Percentiles rank a stretch among this genome's conserved stretches.
Evolutionary conservation across 257 asterid species (phyloP).

Genomic region (Nicotiana attenuata): DNA sequence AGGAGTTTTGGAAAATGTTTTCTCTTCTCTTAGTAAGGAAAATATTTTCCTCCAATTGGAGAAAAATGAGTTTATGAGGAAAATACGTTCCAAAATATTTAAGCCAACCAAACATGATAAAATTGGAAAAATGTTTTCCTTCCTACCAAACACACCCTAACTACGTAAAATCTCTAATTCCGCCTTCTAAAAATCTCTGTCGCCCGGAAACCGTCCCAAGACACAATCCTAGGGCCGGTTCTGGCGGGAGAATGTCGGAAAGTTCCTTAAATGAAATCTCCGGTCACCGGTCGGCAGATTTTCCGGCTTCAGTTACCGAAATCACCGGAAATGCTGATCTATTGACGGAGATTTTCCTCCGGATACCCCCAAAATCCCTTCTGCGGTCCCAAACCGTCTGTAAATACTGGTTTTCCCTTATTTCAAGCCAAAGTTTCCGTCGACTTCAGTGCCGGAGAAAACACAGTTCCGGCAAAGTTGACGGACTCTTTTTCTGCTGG

Average conservation of each 20-base stretch:
- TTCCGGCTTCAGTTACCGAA: not conserved
- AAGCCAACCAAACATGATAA: too few species aligned
- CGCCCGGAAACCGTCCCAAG: too few species aligned
- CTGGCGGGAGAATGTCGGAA: not conserved
- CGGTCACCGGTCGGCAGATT: not conserved
- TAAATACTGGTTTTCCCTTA: not conserved
- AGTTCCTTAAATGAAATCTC: not conserved
- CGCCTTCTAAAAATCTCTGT: not conserved
- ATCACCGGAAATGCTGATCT: not conserved
- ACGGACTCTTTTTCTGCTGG: not conserved
- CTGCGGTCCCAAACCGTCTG: slow-evolving; percentile 1
- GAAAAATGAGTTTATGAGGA: too few species aligned
- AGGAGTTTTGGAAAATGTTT: too few species aligned
- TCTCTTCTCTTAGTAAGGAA: too few species aligned
- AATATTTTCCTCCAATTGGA: too few species aligned
- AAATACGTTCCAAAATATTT: too few species aligned
- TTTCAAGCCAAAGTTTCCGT: not conserved
- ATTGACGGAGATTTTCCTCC: slow-evolving; percentile 6
- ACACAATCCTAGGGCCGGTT: too few species aligned
- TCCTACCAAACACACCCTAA: too few species aligned
- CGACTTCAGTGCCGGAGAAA: slow-evolving; percentile 7
- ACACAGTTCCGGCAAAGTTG: not conserved
- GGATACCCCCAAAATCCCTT: slow-evolving; percentile 15
- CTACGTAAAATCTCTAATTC: not conserved
- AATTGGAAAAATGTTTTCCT: too few species aligned